Evolutionary conservation across 345 rosid genomes (phyloP), one percentile per base, ranked within the genome.

Genomic region (Corchorus olitorius): DNA sequence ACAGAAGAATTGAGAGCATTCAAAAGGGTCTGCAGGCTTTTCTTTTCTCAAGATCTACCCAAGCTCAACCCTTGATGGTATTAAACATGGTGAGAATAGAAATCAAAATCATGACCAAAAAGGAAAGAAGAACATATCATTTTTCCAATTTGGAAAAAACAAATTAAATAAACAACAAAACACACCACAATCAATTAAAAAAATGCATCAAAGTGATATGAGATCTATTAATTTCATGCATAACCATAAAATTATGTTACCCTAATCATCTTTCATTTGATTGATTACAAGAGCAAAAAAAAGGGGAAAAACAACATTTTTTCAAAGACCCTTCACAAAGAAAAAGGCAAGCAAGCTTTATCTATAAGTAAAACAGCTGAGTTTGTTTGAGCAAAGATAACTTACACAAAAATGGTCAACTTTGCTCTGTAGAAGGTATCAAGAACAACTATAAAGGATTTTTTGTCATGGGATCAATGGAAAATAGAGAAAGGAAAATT

Each of bases 141-240:
- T 20, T 33, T 68, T 49, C 73, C 22, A 15, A 27, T 27, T 35
- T 34, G 13, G 48, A 49, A 74, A 17, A 67, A 48, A 67, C 27
- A 5, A 67, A 65, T 20, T 61, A 55, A 72, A 39, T 5, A 73
- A 17, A 52, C 74, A 65, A 43, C 43, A 50, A 4, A 70, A 9
- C 55, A 52, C 17, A 27, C 39, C 33, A 35, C 48, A 53, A 35
- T 13, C 6, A 15, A 34, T 0, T 17, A 19, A 73, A 34, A 43
- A 22, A 62, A 65, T 41, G 78, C 64, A n/a, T 52, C 65, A 76
- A 15, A 10, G 53, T 65, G 34, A 59, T 1, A 43, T 14, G 63
- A 75, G 86, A 83, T 77, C 86, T 69, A 65, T 11, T 76, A 79
- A 64, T 74, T 68, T 22, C 39, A 20, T 10, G 6, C 50, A 8